Evolutionary conservation across 2,329 filamentous ascomycete genomes (phyloP).

Genomic region (Ampelomyces quisqualis): DNA sequence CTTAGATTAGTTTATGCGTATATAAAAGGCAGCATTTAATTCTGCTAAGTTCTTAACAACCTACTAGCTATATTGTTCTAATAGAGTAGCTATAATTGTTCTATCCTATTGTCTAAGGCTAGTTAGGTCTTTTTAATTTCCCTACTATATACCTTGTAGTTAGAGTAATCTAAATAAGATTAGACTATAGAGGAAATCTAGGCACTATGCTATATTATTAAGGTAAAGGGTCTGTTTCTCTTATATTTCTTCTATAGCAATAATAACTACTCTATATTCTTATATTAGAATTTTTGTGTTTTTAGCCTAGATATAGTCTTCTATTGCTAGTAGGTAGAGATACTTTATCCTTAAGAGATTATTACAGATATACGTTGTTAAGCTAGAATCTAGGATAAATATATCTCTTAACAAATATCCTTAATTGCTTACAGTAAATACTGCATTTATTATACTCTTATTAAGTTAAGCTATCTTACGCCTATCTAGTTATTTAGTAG

Average conservation of each 20-base stretch:
- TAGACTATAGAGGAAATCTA: too few relatives aligned
- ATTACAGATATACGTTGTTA: too few relatives aligned
- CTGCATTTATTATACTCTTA: background rate
- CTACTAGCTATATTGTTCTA: background rate
- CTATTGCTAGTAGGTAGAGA: too few relatives aligned
- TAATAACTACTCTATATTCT: background rate
- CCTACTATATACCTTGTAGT: conserved; percentile 1
- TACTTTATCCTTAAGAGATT: too few relatives aligned
- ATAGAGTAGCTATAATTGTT: background rate
- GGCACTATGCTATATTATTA: background rate
- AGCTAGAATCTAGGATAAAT: too few relatives aligned
- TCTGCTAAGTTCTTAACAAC: background rate
- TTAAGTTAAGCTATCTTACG: background rate
- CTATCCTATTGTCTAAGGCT: background rate
- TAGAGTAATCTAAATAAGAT: conserved; percentile 1
- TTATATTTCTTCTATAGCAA: background rate
- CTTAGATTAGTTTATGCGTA: background rate
- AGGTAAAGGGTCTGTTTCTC: background rate
- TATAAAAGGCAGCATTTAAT: background rate
- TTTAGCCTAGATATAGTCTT: too few relatives aligned
- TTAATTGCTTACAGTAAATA: too few relatives aligned
- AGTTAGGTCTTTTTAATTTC: background rate
- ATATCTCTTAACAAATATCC: too few relatives aligned
- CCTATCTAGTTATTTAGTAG: too few relatives aligned
- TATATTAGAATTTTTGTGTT: too few relatives aligned